Base-by-base conservation (phyloP, 2,329 filamentous ascomycete species). In the Alternaria burnsii region DNA sequence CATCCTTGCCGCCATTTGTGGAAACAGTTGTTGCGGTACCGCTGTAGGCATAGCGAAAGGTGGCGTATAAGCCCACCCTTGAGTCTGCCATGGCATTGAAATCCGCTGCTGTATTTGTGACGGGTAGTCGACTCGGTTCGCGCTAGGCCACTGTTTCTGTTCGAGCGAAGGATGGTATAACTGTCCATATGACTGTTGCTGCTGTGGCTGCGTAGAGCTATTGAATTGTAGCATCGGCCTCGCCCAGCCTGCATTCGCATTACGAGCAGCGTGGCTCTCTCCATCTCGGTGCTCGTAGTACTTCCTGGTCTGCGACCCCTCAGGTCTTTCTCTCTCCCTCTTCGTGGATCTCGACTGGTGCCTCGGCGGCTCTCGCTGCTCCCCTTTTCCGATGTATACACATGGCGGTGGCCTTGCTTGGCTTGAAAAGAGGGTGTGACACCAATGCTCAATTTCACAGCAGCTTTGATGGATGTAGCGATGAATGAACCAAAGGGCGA, bases 391-490 rank as follows among this genome's bases (percentile, higher is more conserved):
- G 1, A 53, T 55, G 32, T 58, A 48, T 7, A 55, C 41, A 18
- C 50, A 58, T 7, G 38, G 12, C 5, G 52, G 42, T 28, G 20
- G 50, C n/a, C 43, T 20, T 5, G 20, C 40, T 16, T 30, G 12
- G 2, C 28, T 41, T 5, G 55, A 50, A 14, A 43, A 55, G 2
- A 64, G 12, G 0, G 52, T 3, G 9, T 66, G 59, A 28, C 71
- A 61, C 62, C 66, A 74, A 11, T 66, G 59, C 30, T 63, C 63
- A 2, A 75, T 26, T 22, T 69, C 58, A 3, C 59, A 22, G 24
- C 69, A 72, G 38, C 58, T 36, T 4, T 41, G 50, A 20, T 69
- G 60, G 10, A 75, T 63, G 30, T 60, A 74, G 24, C 58, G 52
- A 8, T 68, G 61, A 0, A 68, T 24, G 24, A 56, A 67, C 59